These are phyloP conservation scores for Heritiera littoralis DNA, from an alignment of 345 rosid species.

Conservation along the genomic window DNA sequence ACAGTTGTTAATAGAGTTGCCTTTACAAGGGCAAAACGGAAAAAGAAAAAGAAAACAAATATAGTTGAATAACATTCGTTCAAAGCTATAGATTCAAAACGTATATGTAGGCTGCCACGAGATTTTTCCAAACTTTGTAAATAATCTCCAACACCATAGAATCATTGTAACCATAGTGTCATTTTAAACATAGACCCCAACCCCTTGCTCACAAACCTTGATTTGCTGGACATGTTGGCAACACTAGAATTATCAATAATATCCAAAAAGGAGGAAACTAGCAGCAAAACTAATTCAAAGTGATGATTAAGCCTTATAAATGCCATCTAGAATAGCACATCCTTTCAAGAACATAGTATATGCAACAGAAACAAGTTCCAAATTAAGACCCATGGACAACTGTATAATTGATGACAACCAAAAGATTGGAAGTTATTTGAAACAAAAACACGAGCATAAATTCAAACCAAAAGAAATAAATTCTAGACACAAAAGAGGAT, in stretches of 20 bases:
- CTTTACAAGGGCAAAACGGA: background rate
- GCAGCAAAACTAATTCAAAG: background rate
- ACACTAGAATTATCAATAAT: background rate
- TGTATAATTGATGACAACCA: background rate
- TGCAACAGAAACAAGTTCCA: constrained; percentile 10
- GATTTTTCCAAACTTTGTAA: background rate
- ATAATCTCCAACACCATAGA: background rate
- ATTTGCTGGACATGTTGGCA: background rate
- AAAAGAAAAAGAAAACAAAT: background rate
- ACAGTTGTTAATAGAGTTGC: background rate
- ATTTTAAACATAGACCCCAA: background rate
- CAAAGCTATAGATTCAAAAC: background rate
- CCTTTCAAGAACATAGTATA: background rate
- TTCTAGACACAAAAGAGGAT: background rate
- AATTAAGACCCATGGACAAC: background rate
- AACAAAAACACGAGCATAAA: background rate
- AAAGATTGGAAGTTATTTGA: background rate
- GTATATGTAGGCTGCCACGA: background rate
- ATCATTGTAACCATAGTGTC: background rate
- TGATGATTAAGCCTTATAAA: background rate
- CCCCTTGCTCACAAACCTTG: background rate
- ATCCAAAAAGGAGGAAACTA: background rate
- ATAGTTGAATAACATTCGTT: background rate
- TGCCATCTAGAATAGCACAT: background rate
- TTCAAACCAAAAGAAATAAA: background rate